Base-by-base conservation (phyloP, 2,329 filamentous ascomycete species). In the Verticillium isaacii region DNA sequence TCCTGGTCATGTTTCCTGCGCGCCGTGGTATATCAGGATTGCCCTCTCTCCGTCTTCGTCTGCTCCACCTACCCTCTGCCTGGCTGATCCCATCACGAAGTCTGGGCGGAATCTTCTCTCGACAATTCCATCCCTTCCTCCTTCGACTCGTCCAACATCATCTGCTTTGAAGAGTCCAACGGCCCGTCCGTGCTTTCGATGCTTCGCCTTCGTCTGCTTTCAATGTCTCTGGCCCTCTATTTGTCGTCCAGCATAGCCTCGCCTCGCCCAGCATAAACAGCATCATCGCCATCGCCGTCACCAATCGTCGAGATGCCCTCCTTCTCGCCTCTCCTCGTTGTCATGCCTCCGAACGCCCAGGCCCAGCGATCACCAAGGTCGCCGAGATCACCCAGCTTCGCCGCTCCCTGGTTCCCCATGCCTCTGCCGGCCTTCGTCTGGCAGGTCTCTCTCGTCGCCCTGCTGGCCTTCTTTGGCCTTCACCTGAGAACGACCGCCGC, bases 361-460 rank as follows among this genome's bases (percentile, higher is more conserved):
- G 19, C 45, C 11, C 19, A 23, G 17, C 45, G n/a, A 5, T 50
- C 45, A 50, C 45, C 45, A 12, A 50, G 45, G n/a, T 50, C 45
- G 8, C 45, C 45, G 19, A 50, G n/a, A 23, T 50, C 45, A 23
- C 45, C 45, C 5, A n/a, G n/a, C n/a, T 50, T 50, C 45, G 45
- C n/a, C 11, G 19, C 19, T 11, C 45, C 45, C 19, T 50, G 45
- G 45, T 23, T 50, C 6, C 1, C 45, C 19, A 50, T 12, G 6
- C 45, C 45, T 23, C 6, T 23, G 45, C 45, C n/a, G 11, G 19
- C 45, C n/a, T 50, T 50, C 19, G 23, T 50, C 45, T 50, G 45
- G 25, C 64, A 64, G 39, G 58, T 61, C 14, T 64, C 50, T 52
- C 36, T 66, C 57, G 61, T 60, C 17, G 61, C 39, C 9, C 25